A percentile compares a stretch with the other conserved stretches of the same genome.
Evolutionary conservation across 1,139 yeast species (phyloP).

Genomic region (Yamadazyma jaroonii): DNA sequence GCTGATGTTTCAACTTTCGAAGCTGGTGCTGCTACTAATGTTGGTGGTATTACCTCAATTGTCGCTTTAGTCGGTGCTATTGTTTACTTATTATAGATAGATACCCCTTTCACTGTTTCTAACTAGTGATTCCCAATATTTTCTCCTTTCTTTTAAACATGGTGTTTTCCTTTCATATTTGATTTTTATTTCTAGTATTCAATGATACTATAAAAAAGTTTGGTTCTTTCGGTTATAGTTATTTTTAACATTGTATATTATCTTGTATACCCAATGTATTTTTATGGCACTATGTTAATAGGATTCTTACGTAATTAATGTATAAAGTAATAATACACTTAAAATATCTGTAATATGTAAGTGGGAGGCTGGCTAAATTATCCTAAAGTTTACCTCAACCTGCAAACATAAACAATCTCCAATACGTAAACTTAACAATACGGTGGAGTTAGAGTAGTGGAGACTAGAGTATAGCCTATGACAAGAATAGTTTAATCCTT

Average conservation of each 20-base stretch:
- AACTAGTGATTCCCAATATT: constrained; percentile 5
- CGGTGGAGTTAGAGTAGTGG: too few species aligned
- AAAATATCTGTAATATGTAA: neutral
- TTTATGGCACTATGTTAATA: neutral
- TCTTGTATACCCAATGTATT: constrained; percentile 4
- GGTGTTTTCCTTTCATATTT: neutral
- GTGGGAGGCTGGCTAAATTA: neutral
- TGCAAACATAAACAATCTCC: too few species aligned
- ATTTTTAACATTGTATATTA: constrained; percentile 1
- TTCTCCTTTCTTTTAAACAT: neutral
- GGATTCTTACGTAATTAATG: too few species aligned
- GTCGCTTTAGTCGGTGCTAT: constrained; percentile 15
- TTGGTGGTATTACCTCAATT: constrained; percentile 21
- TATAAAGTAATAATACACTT: too few species aligned
- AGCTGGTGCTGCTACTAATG: constrained; percentile 25
- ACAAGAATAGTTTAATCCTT: too few species aligned
- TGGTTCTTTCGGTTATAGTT: constrained; percentile 2
- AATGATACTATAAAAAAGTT: neutral
- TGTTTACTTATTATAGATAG: constrained; percentile 13
- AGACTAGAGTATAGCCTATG: too few species aligned
- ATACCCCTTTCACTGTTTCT: constrained; percentile 1
- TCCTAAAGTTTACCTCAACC: too few species aligned
- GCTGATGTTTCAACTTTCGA: constrained; percentile 19
- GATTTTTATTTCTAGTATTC: neutral
- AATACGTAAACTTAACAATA: too few species aligned